Conservation (phyloP, 2,329 filamentous ascomycete genomes). For the Aureobasidium mangrovei region DNA sequence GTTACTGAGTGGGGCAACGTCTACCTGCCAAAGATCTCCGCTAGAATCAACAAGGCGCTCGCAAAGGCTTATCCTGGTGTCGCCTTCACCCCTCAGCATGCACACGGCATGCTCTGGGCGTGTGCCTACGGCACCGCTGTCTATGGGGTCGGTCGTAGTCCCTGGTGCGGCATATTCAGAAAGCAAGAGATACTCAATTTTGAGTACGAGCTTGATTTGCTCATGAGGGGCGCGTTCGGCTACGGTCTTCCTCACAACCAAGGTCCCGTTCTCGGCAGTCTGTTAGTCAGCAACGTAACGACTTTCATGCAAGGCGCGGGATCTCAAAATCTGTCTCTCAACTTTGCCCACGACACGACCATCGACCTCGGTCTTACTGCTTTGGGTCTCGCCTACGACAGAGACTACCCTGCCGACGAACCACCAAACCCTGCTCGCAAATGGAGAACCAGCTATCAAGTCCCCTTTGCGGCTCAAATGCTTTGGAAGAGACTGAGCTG, state of each 20-base stretch:
- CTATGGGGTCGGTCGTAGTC: slow-evolving; percentile 10
- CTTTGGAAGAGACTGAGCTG: slow-evolving; percentile 14
- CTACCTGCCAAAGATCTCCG: slow-evolving; percentile 11
- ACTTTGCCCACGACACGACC: slow-evolving; percentile 16
- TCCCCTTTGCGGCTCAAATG: slow-evolving; percentile 16
- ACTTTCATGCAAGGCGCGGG: slow-evolving; percentile 5
- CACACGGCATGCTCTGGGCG: slow-evolving; percentile 14
- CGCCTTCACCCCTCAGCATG: slow-evolving; percentile 10
- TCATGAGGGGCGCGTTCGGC: slow-evolving; percentile 15
- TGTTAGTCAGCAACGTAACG: slow-evolving; percentile 14
- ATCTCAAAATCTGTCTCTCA: slow-evolving; percentile 11
- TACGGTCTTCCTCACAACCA: slow-evolving; percentile 13
- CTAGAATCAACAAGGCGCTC: slow-evolving; percentile 12
- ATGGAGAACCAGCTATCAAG: slow-evolving; percentile 14
- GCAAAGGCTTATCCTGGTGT: slow-evolving; percentile 11
- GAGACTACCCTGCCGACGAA: slow-evolving; percentile 6
- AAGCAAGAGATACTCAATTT: slow-evolving; percentile 13
- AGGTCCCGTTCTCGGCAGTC: slow-evolving; percentile 10
- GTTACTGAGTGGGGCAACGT: slow-evolving; percentile 12
- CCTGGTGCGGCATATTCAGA: slow-evolving; percentile 14
- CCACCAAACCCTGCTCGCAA: slow-evolving; percentile 1
- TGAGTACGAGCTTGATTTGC: slow-evolving; percentile 15
- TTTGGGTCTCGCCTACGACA: slow-evolving; percentile 11
- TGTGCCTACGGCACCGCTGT: slow-evolving; percentile 15
- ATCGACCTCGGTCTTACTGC: slow-evolving; percentile 15